Evolutionary conservation across 495 filamentous ascomycete genomes (phyloP).

Genomic region (Letharia columbiana): DNA sequence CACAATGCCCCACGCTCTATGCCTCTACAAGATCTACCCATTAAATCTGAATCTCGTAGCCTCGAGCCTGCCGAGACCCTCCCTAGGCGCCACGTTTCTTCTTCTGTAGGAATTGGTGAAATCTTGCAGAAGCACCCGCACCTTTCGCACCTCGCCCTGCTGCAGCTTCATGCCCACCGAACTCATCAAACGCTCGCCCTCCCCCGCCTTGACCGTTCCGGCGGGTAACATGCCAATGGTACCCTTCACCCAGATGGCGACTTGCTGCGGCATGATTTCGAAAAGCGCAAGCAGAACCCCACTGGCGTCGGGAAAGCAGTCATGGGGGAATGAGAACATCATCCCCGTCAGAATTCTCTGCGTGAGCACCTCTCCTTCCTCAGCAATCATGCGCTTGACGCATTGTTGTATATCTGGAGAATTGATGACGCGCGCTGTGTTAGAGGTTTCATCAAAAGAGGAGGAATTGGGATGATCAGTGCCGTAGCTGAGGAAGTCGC

Average conservation of each 20-base stretch:
- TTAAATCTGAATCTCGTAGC: constrained; percentile 77
- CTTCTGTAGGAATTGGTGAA: constrained; percentile 92
- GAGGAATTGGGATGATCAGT: constrained; percentile 68
- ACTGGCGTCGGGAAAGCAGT: constrained; percentile 89
- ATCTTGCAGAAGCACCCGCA: constrained; percentile 81
- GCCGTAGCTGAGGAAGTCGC: constrained; percentile 86
- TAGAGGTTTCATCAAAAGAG: constrained; percentile 43
- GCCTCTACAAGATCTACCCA: constrained; percentile 35
- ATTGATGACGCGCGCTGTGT: constrained; percentile 33
- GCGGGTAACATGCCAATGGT: constrained; percentile 76
- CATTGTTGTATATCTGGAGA: constrained; percentile 56
- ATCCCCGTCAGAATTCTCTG: constrained; percentile 88
- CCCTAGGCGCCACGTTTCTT: constrained; percentile 87
- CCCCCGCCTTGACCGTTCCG: constrained; percentile 62
- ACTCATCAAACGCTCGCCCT: constrained; percentile 55
- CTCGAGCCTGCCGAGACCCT: constrained; percentile 78
- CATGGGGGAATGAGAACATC: constrained; percentile 96
- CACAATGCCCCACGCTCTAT: neutral
- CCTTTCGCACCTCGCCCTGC: constrained; percentile 65
- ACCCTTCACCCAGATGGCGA: constrained; percentile 65
- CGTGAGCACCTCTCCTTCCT: constrained; percentile 67
- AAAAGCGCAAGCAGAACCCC: constrained; percentile 85
- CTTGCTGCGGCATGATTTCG: constrained; percentile 71
- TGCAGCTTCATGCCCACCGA: constrained; percentile 60
- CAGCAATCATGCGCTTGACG: constrained; percentile 61